These are phyloP conservation scores for Scolecobasidium constrictum DNA, from an alignment of 2,329 filamentous ascomycete species.

Conservation along the genomic window DNA sequence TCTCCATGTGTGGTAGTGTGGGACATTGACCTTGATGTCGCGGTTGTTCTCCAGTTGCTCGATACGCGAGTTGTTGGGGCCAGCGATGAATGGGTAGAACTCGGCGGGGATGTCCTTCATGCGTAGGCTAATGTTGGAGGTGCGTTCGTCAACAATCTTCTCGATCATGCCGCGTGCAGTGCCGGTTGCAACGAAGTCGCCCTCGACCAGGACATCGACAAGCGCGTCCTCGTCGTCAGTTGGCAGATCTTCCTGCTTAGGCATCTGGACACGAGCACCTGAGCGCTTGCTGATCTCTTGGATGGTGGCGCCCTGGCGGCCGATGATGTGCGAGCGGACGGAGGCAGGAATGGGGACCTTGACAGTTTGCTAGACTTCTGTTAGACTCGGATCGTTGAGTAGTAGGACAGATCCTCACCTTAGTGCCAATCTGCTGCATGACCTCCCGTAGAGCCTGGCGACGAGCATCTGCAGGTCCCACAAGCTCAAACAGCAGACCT, in stretches of 20 bases:
- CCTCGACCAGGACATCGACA: slow-evolving; percentile 81
- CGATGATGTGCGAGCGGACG: slow-evolving; percentile 82
- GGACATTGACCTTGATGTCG: slow-evolving; percentile 72
- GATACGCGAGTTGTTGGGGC: slow-evolving; percentile 58
- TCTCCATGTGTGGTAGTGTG: slow-evolving; percentile 66
- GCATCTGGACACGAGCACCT: slow-evolving; percentile 82
- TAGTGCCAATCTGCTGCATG: slow-evolving; percentile 75
- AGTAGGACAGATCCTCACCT: slow-evolving; percentile 47
- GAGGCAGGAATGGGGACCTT: slow-evolving; percentile 75
- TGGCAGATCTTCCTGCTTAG: slow-evolving; percentile 59
- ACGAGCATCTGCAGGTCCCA: slow-evolving; percentile 72
- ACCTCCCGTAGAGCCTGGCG: slow-evolving; percentile 84
- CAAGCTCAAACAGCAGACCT: slow-evolving; percentile 70
- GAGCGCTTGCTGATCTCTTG: slow-evolving; percentile 83
- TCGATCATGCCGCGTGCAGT: slow-evolving; percentile 75
- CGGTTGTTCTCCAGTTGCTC: slow-evolving; percentile 60
- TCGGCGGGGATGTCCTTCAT: slow-evolving; percentile 78
- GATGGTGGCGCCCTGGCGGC: slow-evolving; percentile 80
- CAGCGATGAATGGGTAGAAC: slow-evolving; percentile 91
- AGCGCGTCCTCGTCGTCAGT: slow-evolving; percentile 61
- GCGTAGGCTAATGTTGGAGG: slow-evolving; percentile 70
- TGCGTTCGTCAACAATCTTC: slow-evolving; percentile 77
- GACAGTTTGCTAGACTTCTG: slow-evolving; percentile 47
- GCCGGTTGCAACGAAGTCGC: slow-evolving; percentile 78
- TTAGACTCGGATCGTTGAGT: too few species aligned